Evolutionary conservation across 257 asterid species (phyloP), one percentile per base, ranked within the genome.

Genomic region (Paraleonurus japonicus): DNA sequence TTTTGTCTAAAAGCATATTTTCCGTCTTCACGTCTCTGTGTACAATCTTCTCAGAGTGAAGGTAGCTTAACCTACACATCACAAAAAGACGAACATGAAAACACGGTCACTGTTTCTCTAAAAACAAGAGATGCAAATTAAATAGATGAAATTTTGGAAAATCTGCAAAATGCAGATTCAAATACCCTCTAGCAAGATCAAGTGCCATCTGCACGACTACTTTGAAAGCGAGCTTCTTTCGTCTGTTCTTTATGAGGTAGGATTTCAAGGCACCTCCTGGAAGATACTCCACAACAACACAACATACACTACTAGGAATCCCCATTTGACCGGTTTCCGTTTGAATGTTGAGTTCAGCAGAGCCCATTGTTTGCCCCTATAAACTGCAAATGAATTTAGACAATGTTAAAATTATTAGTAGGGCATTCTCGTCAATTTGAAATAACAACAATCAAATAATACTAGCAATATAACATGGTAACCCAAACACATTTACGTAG

Each of bases 1-100:
- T 27, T 81, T 85, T 87, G 74, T 87, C 96, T 69, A 89, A 72
- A 69, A 87, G 81, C 96, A 89, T 87, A 64, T 87, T 87, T 76
- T 89, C 96, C 17, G 92, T 89, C 80, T 89, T 89, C n/a, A 89
- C 90, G 58, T 89, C 92, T 79, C 90, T 80, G 66, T 89, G 96
- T 11, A 89, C 95, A 57, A 89, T 89, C 83, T 87, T 89, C 78
- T 86, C 80, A 22, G 89, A 81, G 23, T 87, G 92, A 72, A 89
- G 96, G 74, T 89, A 87, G 79, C 95, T 82, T 59, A 89, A 78
- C 84, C 96, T 87, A 61, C 70, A 77, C 61, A 74, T 33, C 67
- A 19, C 59, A 35, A 27, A 16, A 32, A 37, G 45, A 10, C 37
- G 19, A 51, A 9, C 59, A 20, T 8, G 15, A 51, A 51, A 54